Evolutionary conservation across 306 rosid species (phyloP), one percentile per base, ranked within the genome.

Genomic region (Trifolium dubium): DNA sequence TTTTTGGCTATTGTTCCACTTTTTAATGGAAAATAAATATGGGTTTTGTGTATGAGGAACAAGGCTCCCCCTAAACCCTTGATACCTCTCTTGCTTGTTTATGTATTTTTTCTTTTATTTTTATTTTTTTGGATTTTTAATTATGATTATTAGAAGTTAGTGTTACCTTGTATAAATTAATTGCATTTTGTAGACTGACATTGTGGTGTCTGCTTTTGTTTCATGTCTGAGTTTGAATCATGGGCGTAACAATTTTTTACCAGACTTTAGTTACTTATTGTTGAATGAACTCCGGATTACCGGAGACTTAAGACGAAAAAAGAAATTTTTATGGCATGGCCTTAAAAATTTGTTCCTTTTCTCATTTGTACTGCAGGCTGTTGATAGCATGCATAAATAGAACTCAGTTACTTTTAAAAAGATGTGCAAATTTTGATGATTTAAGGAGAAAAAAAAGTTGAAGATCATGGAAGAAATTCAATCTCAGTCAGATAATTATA

Each of bases 381-480:
- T 40, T 71, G 64, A 55, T 39, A 73, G 75, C 50, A 49, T 23
- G 68, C 71, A 14, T 7, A 13, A 73, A 47, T 53, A 43, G 56
- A 50, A 67, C 74, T 65, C n/a, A 19, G 41, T 63, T 59, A n/a
- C 72, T 59, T 75, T 62, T 72, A 32, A 43, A 76, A 77, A 69
- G 78, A 62, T 79, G 74, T 51, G 49, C 65, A 64, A 5, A 44
- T 3, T 46, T 34, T 51, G 55, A 67, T 63, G 73, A 55, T 54
- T 6, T 46, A 65, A 19, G 56, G 41, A 46, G 37, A 14, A 6
- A 18, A 18, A n/a, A 10, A 28, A 43, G 10, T 64, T 43, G 54
- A 60, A 30, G 29, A 40, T 37, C 12, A 92, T 92, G 98, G 98
- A 95, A 81, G 99, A 95, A 87, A 95, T 95, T 82, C 98, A 92